Conservation (phyloP, 2,329 filamentous ascomycete species). For the Fusarium globosum region DNA sequence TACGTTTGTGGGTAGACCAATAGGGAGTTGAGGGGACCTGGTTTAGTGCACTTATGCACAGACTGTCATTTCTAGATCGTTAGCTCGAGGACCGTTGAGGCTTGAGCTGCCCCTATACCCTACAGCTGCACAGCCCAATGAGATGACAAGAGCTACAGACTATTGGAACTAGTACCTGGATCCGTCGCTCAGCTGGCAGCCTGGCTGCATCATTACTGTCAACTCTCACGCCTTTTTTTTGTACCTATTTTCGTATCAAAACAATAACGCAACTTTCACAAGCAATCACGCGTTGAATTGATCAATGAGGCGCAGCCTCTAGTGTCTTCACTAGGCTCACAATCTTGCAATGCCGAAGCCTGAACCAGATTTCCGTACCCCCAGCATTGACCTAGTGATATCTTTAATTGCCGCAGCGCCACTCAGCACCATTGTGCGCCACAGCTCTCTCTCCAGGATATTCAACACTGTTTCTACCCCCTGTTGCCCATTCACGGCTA, state of each 20-base stretch:
- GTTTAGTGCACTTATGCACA: neutral
- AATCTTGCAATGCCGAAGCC: neutral
- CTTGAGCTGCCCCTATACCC: neutral
- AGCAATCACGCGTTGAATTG: neutral
- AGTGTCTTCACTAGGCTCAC: fast-evolving
- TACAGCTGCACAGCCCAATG: neutral
- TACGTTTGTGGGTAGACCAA: neutral
- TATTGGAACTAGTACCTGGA: neutral
- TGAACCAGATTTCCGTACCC: fast-evolving
- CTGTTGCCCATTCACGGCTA: neutral
- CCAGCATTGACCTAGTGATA: fast-evolving
- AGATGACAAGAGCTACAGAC: too few species aligned
- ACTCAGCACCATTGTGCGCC: neutral
- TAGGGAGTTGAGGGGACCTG: fast-evolving
- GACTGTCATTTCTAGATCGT: neutral
- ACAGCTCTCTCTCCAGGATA: neutral
- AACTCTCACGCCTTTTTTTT: neutral
- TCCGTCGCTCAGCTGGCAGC: neutral
- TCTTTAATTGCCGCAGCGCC: neutral
- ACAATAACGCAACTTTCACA: neutral
- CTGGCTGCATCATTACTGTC: neutral
- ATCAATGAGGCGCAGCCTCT: too few species aligned
- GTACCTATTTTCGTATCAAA: neutral
- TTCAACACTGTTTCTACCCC: neutral
- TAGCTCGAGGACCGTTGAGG: neutral